Conservation (phyloP, 2,329 filamentous ascomycete genomes). For the Lomentospora prolificans region DNA sequence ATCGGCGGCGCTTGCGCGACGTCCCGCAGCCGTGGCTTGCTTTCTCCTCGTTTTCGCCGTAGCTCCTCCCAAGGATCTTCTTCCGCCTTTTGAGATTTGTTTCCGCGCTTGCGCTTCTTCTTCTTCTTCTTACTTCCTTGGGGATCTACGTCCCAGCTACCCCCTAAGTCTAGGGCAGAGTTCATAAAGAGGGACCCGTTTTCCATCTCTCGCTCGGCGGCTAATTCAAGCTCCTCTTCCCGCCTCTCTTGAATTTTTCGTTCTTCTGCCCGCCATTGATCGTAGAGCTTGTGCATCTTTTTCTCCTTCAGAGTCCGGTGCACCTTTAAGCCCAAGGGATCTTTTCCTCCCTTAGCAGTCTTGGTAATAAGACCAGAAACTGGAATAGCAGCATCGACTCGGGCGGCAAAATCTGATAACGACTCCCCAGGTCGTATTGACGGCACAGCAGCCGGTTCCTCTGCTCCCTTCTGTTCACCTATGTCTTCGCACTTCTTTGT, state of each 20-base stretch:
- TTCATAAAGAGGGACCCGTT: conserved; percentile 19
- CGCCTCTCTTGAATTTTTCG: conserved; percentile 51
- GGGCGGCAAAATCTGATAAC: conserved; percentile 68
- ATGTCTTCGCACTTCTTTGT: conserved; percentile 34
- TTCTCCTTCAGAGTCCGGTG: conserved; percentile 74
- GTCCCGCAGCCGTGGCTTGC: conserved; percentile 40
- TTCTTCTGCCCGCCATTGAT: conserved; percentile 64
- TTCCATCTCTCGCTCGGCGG: conserved; percentile 53
- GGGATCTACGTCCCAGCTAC: conserved; percentile 8
- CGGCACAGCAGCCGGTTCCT: conserved; percentile 32
- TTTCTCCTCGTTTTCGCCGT: conserved; percentile 53
- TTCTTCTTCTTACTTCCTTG: conserved; percentile 33
- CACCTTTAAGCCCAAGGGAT: conserved; percentile 55
- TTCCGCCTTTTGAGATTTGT: conserved; percentile 30
- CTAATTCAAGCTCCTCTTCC: conserved; percentile 55
- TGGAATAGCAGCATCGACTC: conserved; percentile 78
- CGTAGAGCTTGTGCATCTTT: conserved; percentile 70
- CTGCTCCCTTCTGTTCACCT: conserved; percentile 50
- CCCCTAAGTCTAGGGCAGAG: conserved; percentile 4
- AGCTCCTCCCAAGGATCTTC: conserved; percentile 69
- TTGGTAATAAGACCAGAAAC: conserved; percentile 60
- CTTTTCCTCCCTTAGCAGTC: conserved; percentile 49
- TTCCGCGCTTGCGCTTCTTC: conserved; percentile 32
- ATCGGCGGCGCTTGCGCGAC: conserved; percentile 68
- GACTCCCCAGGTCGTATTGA: conserved; percentile 78